These are phyloP conservation scores for Dysphania ambrosioides DNA, from an alignment of 148 eudicot species.

Conservation along the genomic window DNA sequence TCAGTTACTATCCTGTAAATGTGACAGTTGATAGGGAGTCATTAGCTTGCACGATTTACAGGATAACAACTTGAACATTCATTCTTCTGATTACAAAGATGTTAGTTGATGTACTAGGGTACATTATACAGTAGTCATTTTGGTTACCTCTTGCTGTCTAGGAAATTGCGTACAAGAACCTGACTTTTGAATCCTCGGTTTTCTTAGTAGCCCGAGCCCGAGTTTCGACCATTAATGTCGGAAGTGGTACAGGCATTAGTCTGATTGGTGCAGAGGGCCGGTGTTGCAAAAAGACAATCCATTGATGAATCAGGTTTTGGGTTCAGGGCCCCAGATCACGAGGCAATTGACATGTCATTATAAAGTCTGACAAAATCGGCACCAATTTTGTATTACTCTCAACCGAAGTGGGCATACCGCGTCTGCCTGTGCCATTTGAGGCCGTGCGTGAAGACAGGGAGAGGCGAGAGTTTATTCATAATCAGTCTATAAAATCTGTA, in stretches of 20 bases:
- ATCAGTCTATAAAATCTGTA: conserved; percentile 20
- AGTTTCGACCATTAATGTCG: conserved; percentile 98
- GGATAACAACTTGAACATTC: too few species aligned
- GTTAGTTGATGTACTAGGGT: not conserved
- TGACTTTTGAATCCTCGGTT: not conserved
- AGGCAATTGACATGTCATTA: conserved; percentile 54
- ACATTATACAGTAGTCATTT: not conserved
- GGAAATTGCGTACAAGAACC: not conserved
- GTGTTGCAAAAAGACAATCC: conserved; percentile 66
- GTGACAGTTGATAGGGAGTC: too few species aligned
- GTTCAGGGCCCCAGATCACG: conserved; percentile 80
- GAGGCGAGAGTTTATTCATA: conserved; percentile 6
- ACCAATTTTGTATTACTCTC: conserved; percentile 27
- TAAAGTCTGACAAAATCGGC: conserved; percentile 16
- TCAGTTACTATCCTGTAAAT: too few species aligned
- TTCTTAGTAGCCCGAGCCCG: conserved; percentile 77
- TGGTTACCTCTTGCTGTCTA: not conserved
- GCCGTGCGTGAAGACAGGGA: not conserved
- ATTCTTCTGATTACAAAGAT: not conserved
- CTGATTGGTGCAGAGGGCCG: conserved; percentile 91
- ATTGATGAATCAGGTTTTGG: conserved; percentile 75
- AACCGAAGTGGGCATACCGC: not conserved
- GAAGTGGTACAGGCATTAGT: conserved; percentile 97
- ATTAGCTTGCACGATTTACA: too few species aligned
- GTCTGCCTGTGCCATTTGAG: not conserved